Percentiles rank a stretch among this genome's conserved stretches.
Conservation (phyloP, 257 asterid species). For the Plectranthus barbatus region DNA sequence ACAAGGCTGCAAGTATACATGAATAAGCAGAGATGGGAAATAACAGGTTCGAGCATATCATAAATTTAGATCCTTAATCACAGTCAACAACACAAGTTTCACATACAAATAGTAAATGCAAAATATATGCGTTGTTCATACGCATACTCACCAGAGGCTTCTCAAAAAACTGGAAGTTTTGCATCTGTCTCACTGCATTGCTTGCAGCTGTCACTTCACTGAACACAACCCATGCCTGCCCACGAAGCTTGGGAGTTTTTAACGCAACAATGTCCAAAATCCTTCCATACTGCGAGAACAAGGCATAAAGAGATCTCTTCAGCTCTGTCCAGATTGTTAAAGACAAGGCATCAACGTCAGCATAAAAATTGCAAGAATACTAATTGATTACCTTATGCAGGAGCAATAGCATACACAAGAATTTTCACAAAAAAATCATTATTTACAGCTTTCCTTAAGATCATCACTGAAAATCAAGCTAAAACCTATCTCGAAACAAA, state of each 20-base stretch:
- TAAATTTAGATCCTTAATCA: neutral
- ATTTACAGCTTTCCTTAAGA: neutral
- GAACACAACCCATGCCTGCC: constrained; percentile 98
- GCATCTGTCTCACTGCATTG: constrained; percentile 97
- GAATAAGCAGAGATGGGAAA: too few relatives aligned
- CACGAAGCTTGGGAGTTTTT: constrained; percentile 89
- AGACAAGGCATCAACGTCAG: constrained; percentile 24
- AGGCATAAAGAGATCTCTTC: constrained; percentile 97
- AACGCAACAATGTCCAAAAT: constrained; percentile 85
- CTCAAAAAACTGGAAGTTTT: constrained; percentile 86
- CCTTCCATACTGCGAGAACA: constrained; percentile 98
- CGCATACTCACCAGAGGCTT: constrained; percentile 75
- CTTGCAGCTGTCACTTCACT: constrained; percentile 96
- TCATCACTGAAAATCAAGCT: neutral
- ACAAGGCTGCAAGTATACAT: too few relatives aligned
- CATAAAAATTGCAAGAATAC: constrained; percentile 7
- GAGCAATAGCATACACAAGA: constrained; percentile 1
- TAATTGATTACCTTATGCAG: neutral
- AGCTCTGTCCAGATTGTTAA: constrained; percentile 61
- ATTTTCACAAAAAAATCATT: neutral
- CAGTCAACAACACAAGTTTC: neutral
- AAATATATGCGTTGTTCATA: neutral
- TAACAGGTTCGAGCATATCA: too few relatives aligned
- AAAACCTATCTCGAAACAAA: neutral
- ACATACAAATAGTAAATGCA: neutral